Conservation (phyloP, 192 early-diverging fungal species). For the Coemansia sp. region DNA sequence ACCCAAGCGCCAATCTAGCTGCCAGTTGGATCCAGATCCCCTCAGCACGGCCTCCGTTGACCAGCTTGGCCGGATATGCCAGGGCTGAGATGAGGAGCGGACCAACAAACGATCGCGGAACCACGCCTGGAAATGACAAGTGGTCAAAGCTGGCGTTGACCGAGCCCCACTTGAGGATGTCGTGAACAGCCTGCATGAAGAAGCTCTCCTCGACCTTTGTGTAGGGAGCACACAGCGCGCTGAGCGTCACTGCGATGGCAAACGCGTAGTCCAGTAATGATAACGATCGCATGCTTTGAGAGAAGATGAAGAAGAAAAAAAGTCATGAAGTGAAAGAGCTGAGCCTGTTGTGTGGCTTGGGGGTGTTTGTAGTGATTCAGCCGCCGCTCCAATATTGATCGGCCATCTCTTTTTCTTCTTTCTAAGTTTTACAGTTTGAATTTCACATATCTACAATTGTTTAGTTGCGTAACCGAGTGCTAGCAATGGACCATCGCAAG, state of each 20-base stretch:
- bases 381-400: not conserved
- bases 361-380: not conserved
- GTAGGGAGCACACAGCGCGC: slow-evolving; percentile 61
- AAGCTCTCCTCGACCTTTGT: slow-evolving; percentile 99
- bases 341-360: too few species aligned
- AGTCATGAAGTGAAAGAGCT: not conserved
- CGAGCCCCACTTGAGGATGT: slow-evolving; percentile 67
- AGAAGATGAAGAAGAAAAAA: not conserved
- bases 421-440: not conserved
- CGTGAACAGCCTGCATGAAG: slow-evolving; percentile 90
- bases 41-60: slow-evolving; percentile 8
- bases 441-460: not conserved
- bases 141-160: slow-evolving; percentile 71
- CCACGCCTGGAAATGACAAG: slow-evolving; percentile 89
- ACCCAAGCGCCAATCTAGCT: slow-evolving; percentile 52
- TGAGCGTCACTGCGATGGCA: slow-evolving; percentile 29
- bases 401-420: not conserved
- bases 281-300: slow-evolving; percentile 8
- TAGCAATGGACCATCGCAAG: slow-evolving; percentile 65
- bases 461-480: not conserved
- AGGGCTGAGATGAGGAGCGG: slow-evolving; percentile 64
- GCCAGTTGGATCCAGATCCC: slow-evolving; percentile 29
- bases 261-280: slow-evolving; percentile 24
- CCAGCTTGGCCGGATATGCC: slow-evolving; percentile 36
- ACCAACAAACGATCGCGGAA: slow-evolving; percentile 91